These are phyloP conservation scores for Ephemerocybe angulata DNA, from an alignment of 768 basidiomycete genomes.

Conservation along the genomic window DNA sequence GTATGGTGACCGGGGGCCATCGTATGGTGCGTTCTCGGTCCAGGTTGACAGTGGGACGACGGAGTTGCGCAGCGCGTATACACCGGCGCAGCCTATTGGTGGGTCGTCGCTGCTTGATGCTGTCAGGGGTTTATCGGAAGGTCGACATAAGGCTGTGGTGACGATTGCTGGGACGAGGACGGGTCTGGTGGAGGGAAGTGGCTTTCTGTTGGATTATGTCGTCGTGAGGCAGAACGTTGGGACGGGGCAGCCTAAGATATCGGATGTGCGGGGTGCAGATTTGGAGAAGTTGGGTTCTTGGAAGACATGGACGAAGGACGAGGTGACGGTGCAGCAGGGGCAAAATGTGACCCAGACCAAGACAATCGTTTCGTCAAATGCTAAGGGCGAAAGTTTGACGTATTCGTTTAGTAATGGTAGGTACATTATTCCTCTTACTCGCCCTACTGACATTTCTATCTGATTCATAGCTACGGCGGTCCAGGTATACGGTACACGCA, in stretches of 20 bases:
- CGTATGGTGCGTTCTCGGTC: constrained; percentile 7
- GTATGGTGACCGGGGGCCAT: constrained; percentile 8
- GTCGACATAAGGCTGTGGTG: constrained; percentile 2
- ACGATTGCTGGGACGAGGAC: constrained; percentile 5
- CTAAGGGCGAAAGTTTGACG: not conserved
- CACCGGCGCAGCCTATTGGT: not conserved
- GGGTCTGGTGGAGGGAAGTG: constrained; percentile 2
- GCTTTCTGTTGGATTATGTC: constrained; percentile 9
- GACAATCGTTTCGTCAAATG: not conserved
- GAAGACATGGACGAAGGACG: constrained; percentile 1
- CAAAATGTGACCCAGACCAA: not conserved
- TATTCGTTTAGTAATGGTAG: not conserved
- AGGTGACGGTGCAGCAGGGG: not conserved
- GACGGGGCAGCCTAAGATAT: not conserved
- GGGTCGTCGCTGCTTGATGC: not conserved
- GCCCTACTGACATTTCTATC: not conserved
- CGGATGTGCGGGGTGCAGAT: constrained; percentile 1
- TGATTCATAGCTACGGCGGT: not conserved
- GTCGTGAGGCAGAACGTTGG: constrained; percentile 7
- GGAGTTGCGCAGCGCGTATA: not conserved
- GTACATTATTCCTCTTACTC: not conserved
- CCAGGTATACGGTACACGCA: constrained; percentile 8
- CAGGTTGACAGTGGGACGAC: constrained; percentile 1
- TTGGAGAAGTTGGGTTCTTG: not conserved
- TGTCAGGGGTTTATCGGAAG: constrained; percentile 5